Conservation (phyloP, 192 early-diverging fungal genomes). For the Entomortierella beljakovae region DNA sequence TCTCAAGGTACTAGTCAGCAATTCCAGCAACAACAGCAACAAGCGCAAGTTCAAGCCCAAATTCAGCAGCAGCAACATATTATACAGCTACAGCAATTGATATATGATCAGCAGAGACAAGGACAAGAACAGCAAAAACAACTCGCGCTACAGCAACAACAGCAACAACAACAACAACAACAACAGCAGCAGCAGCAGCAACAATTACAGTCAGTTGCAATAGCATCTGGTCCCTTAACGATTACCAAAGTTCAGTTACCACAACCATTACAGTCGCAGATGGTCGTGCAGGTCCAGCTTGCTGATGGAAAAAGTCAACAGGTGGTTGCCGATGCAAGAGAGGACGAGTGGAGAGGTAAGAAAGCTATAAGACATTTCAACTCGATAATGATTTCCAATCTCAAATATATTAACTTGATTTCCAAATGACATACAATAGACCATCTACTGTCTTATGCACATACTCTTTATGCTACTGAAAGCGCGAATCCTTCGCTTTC, state of each 20-base stretch:
- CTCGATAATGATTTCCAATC: neutral
- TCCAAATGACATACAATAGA: slow-evolving; percentile 43
- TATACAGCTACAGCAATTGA: slow-evolving; percentile 56
- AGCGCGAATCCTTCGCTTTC: slow-evolving; percentile 64
- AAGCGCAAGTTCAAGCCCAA: slow-evolving; percentile 36
- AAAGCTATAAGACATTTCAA: neutral
- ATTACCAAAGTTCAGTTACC: slow-evolving; percentile 37
- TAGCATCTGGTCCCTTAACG: slow-evolving; percentile 22
- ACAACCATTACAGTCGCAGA: slow-evolving; percentile 9
- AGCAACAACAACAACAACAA: slow-evolving; percentile 52
- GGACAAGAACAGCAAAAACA: slow-evolving; percentile 57
- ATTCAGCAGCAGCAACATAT: slow-evolving; percentile 44
- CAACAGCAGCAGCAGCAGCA: slow-evolving; percentile 53
- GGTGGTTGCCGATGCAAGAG: slow-evolving; percentile 26
- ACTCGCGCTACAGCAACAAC: no score
- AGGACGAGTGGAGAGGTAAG: slow-evolving; percentile 48
- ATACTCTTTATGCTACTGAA: slow-evolving; percentile 68
- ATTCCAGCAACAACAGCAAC: slow-evolving; percentile 37
- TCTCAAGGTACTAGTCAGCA: slow-evolving; percentile 29
- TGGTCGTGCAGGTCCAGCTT: slow-evolving; percentile 45
- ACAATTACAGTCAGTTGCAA: slow-evolving; percentile 16
- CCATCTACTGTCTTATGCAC: slow-evolving; percentile 70
- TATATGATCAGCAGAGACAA: slow-evolving; percentile 58
- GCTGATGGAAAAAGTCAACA: slow-evolving; percentile 45
- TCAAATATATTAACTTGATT: neutral